phyloP scores from a whole-genome alignment of 2,329 filamentous ascomycete species.

The Aspergillus sp. region DNA sequence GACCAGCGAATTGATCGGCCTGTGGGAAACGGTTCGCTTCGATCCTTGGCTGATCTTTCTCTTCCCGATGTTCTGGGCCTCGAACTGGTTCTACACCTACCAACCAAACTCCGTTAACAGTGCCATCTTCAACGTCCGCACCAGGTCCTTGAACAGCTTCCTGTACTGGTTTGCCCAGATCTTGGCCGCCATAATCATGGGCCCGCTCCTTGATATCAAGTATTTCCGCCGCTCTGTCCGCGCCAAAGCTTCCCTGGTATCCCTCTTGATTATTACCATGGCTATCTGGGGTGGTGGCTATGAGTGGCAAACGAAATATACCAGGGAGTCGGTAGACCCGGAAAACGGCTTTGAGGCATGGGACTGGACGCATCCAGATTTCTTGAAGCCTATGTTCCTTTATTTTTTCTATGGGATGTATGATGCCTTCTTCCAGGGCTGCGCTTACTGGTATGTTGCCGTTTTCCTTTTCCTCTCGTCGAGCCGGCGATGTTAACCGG shows the following conservation, averaged over 20 bases:
- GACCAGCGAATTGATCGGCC: slow-evolving; percentile 64
- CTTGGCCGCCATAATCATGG: slow-evolving; percentile 60
- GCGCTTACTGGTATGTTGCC: slow-evolving; percentile 63
- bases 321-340: slow-evolving; percentile 27
- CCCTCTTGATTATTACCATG: slow-evolving; percentile 60
- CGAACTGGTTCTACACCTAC: slow-evolving; percentile 71
- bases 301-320: slow-evolving; percentile 58
- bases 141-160: slow-evolving; percentile 60
- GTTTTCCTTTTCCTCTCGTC: background rate
- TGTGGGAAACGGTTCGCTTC: slow-evolving; percentile 60
- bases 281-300: slow-evolving; percentile 73
- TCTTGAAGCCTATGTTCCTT: slow-evolving; percentile 70
- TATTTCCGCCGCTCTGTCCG: slow-evolving; percentile 53
- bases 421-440: slow-evolving; percentile 81
- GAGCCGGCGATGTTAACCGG: background rate
- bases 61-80: slow-evolving; percentile 72
- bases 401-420: slow-evolving; percentile 85
- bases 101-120: slow-evolving; percentile 65
- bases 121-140: slow-evolving; percentile 61
- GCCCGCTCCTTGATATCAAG: slow-evolving; percentile 56
- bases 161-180: slow-evolving; percentile 72
- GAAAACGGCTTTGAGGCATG: slow-evolving; percentile 13
- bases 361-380: slow-evolving; percentile 61
- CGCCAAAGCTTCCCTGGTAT: slow-evolving; percentile 52
- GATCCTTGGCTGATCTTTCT: slow-evolving; percentile 64